Conservation (phyloP, 176 grass and related monocot species). For the Ensete glaucum region DNA sequence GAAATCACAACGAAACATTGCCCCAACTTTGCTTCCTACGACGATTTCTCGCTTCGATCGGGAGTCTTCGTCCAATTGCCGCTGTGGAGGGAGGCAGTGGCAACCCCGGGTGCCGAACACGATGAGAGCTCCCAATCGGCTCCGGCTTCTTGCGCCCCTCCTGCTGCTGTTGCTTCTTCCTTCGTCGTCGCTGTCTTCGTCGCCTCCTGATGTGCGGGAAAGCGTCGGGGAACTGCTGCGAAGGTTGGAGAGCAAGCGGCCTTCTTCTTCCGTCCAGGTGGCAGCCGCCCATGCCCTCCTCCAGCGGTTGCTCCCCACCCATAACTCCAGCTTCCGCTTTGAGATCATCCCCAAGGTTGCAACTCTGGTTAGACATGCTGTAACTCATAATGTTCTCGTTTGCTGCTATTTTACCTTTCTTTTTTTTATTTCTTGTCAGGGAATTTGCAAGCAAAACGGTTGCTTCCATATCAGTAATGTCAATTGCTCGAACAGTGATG, state of each 20-base stretch:
- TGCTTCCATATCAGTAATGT: slow-evolving; percentile 75
- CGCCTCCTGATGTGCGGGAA: not conserved
- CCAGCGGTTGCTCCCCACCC: slow-evolving; percentile 50
- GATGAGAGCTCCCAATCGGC: not conserved
- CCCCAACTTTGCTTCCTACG: too few relatives aligned
- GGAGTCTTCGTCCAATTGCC: not conserved
- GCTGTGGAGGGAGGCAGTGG: not conserved
- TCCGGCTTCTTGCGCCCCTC: not conserved
- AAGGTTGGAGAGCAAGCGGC: slow-evolving; percentile 23
- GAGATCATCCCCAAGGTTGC: slow-evolving; percentile 63
- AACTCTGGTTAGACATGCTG: not conserved
- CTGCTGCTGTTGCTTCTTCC: not conserved
- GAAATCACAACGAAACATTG: too few relatives aligned
- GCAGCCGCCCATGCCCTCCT: slow-evolving; percentile 38
- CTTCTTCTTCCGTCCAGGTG: slow-evolving; percentile 53
- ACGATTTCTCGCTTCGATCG: too few relatives aligned
- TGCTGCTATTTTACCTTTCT: not conserved
- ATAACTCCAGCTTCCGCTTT: slow-evolving; percentile 64
- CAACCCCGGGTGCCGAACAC: not conserved
- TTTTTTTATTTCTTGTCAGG: slow-evolving; percentile 28
- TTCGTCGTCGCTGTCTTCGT: not conserved
- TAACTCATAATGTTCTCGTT: slow-evolving; percentile 5
- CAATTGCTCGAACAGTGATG: slow-evolving; percentile 23
- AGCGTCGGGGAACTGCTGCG: slow-evolving; percentile 18
- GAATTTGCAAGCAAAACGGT: slow-evolving; percentile 43